These are phyloP conservation scores for Copromyces sp. DNA, from an alignment of 495 filamentous ascomycete genomes.

Conservation along the genomic window DNA sequence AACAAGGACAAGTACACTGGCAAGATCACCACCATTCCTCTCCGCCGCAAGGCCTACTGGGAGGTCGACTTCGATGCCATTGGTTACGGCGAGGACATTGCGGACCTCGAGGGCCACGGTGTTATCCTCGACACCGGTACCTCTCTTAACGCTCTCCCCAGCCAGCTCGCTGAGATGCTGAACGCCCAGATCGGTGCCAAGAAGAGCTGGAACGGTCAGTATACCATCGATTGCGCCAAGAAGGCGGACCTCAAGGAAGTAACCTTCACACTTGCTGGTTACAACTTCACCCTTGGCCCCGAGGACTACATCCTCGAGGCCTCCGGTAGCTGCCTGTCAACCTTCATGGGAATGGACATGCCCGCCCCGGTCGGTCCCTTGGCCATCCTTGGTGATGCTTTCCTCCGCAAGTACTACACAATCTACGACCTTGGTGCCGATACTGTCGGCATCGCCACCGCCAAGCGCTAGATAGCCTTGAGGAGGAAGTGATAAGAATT, in stretches of 20 bases:
- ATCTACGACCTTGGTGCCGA: conserved; percentile 85
- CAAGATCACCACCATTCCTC: conserved; percentile 82
- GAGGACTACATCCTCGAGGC: conserved; percentile 96
- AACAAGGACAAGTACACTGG: conserved; percentile 80
- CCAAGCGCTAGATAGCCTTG: conserved; percentile 40
- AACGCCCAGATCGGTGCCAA: conserved; percentile 98
- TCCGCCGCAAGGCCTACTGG: conserved; percentile 99
- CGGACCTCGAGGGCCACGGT: conserved; percentile 86
- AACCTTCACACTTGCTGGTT: conserved; percentile 73
- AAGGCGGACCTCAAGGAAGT: conserved; percentile 77
- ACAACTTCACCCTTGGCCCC: conserved; percentile 82
- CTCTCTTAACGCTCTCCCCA: conserved; percentile 92
- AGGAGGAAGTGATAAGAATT: neutral
- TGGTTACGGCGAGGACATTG: conserved; percentile 69
- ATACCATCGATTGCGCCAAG: conserved; percentile 80
- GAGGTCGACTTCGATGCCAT: conserved; percentile 94
- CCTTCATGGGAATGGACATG: conserved; percentile 98
- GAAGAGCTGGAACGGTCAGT: conserved; percentile 93
- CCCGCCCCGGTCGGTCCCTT: conserved; percentile 83
- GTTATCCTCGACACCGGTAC: conserved; percentile 98
- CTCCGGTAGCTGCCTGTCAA: conserved; percentile 89
- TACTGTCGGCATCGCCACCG: conserved; percentile 77
- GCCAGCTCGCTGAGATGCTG: conserved; percentile 85
- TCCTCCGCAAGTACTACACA: conserved; percentile 95
- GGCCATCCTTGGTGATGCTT: conserved; percentile 93